These are phyloP conservation scores for Claviceps maximensis DNA, from an alignment of 2,329 filamentous ascomycete species.

Conservation along the genomic window DNA sequence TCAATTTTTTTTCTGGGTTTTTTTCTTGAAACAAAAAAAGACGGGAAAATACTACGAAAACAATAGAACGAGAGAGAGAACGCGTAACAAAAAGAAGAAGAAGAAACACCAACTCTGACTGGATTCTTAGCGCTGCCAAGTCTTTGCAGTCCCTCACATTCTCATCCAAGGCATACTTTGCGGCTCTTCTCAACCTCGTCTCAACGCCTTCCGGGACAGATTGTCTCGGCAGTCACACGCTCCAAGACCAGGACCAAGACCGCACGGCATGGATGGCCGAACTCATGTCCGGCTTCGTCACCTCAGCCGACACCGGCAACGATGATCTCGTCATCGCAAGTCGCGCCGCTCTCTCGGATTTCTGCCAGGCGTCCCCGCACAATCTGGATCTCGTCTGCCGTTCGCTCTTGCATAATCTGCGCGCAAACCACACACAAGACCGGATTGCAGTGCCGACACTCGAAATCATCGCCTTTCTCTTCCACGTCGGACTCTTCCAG, in stretches of 20 bases:
- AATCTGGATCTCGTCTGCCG: constrained; percentile 32
- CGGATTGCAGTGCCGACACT: constrained; percentile 62
- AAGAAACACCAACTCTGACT: constrained; percentile 5
- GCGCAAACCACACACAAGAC: constrained; percentile 44
- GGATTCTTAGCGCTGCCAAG: constrained; percentile 18
- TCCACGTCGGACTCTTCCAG: constrained; percentile 46
- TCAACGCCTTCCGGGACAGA: constrained; percentile 22
- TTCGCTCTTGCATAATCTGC: constrained; percentile 42
- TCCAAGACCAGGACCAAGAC: constrained; percentile 10
- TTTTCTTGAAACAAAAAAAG: no score
- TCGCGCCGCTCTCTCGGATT: constrained; percentile 47
- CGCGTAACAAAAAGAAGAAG: not conserved
- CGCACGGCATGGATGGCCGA: constrained; percentile 30
- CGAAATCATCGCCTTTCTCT: constrained; percentile 63
- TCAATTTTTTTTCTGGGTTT: no score
- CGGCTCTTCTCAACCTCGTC: constrained; percentile 36
- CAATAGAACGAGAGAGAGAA: not conserved
- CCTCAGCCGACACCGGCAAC: constrained; percentile 64
- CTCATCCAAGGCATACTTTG: constrained; percentile 49
- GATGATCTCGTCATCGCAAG: constrained; percentile 61
- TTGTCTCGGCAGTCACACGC: constrained; percentile 22
- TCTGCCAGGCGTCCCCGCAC: constrained; percentile 29
- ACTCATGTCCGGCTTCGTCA: constrained; percentile 54
- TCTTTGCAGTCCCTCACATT: constrained; percentile 30
- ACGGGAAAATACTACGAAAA: not conserved